Evolutionary conservation across 2,329 filamentous ascomycete genomes (phyloP), one percentile per base, ranked within the genome.

Genomic region (Magnaporthales sp.): DNA sequence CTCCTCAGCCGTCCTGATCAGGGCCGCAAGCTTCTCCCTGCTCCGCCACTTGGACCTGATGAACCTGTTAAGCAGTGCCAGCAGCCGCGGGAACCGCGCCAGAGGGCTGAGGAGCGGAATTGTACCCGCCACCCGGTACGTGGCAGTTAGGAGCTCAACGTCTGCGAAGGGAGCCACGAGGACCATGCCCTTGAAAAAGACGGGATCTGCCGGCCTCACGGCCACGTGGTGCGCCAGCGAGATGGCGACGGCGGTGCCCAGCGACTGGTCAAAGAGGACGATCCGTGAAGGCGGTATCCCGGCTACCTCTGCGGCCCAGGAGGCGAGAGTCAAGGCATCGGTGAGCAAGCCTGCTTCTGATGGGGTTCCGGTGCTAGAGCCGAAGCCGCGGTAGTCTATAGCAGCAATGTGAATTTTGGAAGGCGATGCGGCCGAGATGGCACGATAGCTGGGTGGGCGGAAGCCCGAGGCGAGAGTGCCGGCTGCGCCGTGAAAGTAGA

Each of bases 371-470:
- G 75, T 81, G 64, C 81, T 85, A 7, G 71, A 67, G 1, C 87
- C 86, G 69, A 85, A 89, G 0, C 87, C 86, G 5, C 86, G 80
- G 70, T 88, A 89, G 74, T 89, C 86, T 66, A 89, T 81, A 1
- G 83, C 80, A 9, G 89, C 71, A 51, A 84, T 79, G 70, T 89
- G 85, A 2, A 86, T 84, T 54, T 82, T 84, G 24, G 76, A 71
- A 0, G 84, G 81, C 1, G 80, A 76, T 0, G 76, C 80, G 7
- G 81, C 82, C n/a, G 78, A 83, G 58, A 87, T 75, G 13, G 81
- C 83, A 2, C 85, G 80, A 72, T 89, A 88, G 71, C 81, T 86
- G 4, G 81, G 78, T 0, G 81, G 80, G 8, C 86, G 75, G 73
- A 80, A 84, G 0, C 83, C 83, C 1, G 83, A 86, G 0, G 78